These are phyloP conservation scores for Haematococcus sp. DNA, from an alignment of 139 green algal species.

Conservation along the genomic window DNA sequence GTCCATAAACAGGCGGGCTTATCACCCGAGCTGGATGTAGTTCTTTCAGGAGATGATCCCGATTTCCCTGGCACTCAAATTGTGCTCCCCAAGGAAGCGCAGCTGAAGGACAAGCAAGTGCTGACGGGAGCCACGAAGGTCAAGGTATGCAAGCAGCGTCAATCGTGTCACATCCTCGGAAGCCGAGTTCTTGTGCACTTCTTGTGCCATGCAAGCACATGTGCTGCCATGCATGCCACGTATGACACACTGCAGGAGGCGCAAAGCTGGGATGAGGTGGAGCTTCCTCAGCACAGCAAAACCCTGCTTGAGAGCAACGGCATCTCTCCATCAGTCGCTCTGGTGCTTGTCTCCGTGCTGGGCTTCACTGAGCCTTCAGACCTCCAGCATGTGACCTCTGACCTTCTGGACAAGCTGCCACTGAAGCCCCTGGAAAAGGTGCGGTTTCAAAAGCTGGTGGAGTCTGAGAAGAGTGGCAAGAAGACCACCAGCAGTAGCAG, in stretches of 20 bases:
- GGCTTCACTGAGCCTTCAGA: background rate
- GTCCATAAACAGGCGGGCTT: background rate
- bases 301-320: background rate
- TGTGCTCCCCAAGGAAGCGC: background rate
- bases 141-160: background rate
- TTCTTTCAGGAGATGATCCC: background rate
- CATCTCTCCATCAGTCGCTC: background rate
- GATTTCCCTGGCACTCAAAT: background rate
- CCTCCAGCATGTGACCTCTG: background rate
- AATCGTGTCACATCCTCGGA: background rate
- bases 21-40: background rate
- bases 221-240: too few relatives aligned
- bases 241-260: too few relatives aligned
- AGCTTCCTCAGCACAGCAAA: background rate
- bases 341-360: background rate
- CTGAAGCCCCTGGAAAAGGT: slow-evolving; percentile 1
- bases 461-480: background rate
- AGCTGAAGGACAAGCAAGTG: slow-evolving; percentile 7
- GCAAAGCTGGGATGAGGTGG: background rate
- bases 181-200: too few relatives aligned
- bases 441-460: background rate
- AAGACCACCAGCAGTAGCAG: too few relatives aligned
- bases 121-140: background rate
- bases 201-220: too few relatives aligned
- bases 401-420: slow-evolving; percentile 1